These are phyloP conservation scores for Hypoxylon sp. DNA, from an alignment of 2,329 filamentous ascomycete species.

Conservation along the genomic window DNA sequence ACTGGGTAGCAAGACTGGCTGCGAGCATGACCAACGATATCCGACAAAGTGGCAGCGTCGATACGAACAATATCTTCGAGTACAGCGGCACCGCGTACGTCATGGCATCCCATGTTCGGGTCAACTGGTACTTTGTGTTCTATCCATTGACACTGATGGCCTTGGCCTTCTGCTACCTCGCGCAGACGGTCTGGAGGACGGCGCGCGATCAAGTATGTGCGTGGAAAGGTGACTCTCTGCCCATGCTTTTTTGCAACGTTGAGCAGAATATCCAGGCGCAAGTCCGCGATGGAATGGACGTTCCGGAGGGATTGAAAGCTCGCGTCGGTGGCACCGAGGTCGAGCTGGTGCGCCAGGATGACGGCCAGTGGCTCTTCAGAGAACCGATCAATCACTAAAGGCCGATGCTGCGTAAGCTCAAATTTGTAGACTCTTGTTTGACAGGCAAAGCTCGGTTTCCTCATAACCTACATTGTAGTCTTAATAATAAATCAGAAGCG, in stretches of 20 bases:
- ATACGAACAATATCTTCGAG: constrained; percentile 40
- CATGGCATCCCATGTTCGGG: constrained; percentile 51
- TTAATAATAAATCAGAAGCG: no score
- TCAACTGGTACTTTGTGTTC: constrained; percentile 55
- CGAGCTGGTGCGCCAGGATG: constrained; percentile 52
- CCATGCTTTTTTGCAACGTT: constrained; percentile 56
- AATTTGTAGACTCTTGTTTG: neutral
- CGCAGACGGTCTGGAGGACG: constrained; percentile 53
- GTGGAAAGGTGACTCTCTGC: constrained; percentile 56
- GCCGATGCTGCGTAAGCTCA: neutral
- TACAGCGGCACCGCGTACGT: constrained; percentile 49
- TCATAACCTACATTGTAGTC: constrained; percentile 9
- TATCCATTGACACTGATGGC: constrained; percentile 54
- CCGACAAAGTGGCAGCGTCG: constrained; percentile 50
- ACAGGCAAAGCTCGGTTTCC: neutral
- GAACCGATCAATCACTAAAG: constrained; percentile 27
- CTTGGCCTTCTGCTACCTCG: constrained; percentile 53
- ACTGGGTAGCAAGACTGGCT: constrained; percentile 53
- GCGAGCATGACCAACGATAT: constrained; percentile 55
- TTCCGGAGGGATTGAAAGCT: constrained; percentile 53
- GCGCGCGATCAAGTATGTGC: constrained; percentile 54
- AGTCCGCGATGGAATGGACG: constrained; percentile 53
- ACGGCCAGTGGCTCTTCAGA: constrained; percentile 56
- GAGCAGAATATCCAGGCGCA: constrained; percentile 51
- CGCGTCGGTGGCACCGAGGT: constrained; percentile 52